Evolutionary conservation across 768 basidiomycete genomes (phyloP).

Genomic region (Paxillus rubicundulus): DNA sequence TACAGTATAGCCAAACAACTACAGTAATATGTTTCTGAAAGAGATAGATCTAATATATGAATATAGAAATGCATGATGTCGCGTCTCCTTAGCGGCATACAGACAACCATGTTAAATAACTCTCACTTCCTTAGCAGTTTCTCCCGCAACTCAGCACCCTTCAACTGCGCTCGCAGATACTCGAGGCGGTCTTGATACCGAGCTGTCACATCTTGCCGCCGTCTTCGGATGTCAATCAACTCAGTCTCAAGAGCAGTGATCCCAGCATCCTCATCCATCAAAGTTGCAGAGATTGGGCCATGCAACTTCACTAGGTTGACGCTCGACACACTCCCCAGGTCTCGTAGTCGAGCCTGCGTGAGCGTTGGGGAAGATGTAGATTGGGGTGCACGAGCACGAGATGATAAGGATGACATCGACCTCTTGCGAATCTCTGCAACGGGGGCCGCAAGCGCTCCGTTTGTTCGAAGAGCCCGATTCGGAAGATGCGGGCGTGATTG

Average conservation of each 20-base stretch:
- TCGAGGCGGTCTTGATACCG: constrained; percentile 77
- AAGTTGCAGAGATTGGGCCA: constrained; percentile 14
- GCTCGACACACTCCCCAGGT: constrained; percentile 40
- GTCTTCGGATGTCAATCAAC: constrained; percentile 65
- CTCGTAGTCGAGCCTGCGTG: constrained; percentile 29
- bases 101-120: background rate
- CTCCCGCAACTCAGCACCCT: constrained; percentile 81
- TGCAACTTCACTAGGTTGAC: constrained; percentile 51
- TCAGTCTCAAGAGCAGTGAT: constrained; percentile 47
- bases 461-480: constrained; percentile 35
- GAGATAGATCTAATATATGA: constrained; percentile 14
- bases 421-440: constrained; percentile 49
- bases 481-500: constrained; percentile 47
- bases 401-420: constrained; percentile 60
- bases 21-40: constrained; percentile 5
- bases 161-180: constrained; percentile 77
- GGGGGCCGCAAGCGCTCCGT: constrained; percentile 23
- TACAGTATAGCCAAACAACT: constrained; percentile 1
- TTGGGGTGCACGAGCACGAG: constrained; percentile 40
- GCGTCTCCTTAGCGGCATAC: background rate
- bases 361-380: constrained; percentile 33
- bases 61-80: background rate
- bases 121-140: constrained; percentile 64
- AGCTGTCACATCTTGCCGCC: constrained; percentile 65
- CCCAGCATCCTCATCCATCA: constrained; percentile 37